These are phyloP conservation scores for Morella rubra DNA, from an alignment of 306 rosid species.

Conservation along the genomic window DNA sequence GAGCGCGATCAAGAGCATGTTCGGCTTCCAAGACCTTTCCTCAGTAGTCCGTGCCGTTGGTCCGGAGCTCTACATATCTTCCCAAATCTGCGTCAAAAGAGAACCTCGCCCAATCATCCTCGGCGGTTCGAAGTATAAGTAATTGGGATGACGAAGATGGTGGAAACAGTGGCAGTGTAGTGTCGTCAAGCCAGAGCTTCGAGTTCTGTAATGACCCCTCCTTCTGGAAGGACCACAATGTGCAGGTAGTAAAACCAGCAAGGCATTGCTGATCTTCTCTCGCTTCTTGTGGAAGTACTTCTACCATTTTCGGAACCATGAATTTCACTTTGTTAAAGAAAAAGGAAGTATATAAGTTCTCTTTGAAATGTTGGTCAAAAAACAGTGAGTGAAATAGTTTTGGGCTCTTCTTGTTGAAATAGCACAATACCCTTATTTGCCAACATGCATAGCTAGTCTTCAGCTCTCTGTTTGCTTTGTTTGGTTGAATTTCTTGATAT, in stretches of 20 bases:
- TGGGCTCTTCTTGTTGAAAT: too few relatives aligned
- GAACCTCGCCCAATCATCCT: slow-evolving; percentile 38
- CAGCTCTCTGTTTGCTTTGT: too few relatives aligned
- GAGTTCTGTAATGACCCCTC: slow-evolving; percentile 83
- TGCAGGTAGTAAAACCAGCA: slow-evolving; percentile 55
- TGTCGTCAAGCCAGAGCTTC: slow-evolving; percentile 56
- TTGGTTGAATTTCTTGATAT: too few relatives aligned
- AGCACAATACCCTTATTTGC: too few relatives aligned
- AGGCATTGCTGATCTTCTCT: not conserved
- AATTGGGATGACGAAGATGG: slow-evolving; percentile 47
- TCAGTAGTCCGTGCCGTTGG: slow-evolving; percentile 37
- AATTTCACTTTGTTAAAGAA: too few relatives aligned
- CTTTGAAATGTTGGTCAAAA: too few relatives aligned
- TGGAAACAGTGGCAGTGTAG: slow-evolving; percentile 33
- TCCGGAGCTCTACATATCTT: slow-evolving; percentile 66
- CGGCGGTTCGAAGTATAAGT: slow-evolving; percentile 50
- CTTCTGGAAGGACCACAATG: slow-evolving; percentile 96
- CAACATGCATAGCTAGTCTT: too few relatives aligned
- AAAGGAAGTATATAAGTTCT: too few relatives aligned
- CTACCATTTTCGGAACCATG: too few relatives aligned
- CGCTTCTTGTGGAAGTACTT: not conserved
- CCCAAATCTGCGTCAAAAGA: slow-evolving; percentile 58
- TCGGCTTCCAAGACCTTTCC: slow-evolving; percentile 74
- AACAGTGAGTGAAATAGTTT: too few relatives aligned
- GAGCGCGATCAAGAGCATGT: slow-evolving; percentile 77